Evolutionary conservation across 1,284 basidiomycete genomes (phyloP), one percentile per base, ranked within the genome.

Genomic region (Tilletia walkeri): DNA sequence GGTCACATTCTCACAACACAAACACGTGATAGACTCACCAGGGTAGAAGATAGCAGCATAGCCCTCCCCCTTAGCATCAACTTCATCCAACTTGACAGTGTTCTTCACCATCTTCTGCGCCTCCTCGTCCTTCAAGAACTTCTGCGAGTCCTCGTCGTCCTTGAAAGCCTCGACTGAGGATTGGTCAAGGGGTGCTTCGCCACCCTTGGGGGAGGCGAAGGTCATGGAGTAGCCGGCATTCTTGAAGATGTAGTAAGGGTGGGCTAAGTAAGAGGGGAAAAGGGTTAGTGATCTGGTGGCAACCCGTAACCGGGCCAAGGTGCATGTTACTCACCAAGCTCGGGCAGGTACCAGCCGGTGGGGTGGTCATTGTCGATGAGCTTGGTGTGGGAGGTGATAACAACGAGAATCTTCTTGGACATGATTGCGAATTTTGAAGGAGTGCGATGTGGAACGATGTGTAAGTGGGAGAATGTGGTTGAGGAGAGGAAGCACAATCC

Each of bases 21-120:
- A 65, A 18, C 18, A 48, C 20, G 0, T 16, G n/a, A 45, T n/a
- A n/a, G n/a, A 30, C 53, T 34, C 41, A 47, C 39, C 49, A 67
- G 90, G 87, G 81, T 91, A 91, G 84, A 91, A 93, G 72, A 93
- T 85, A 14, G 89, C 91, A 69, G 87, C 89, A 78, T 91, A 93
- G n/a, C 75, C 76, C 2, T 36, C 54, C 38, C 69, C 72, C 74
- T 90, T 88, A 14, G 85, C 81, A 67, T 88, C 86, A 76, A 92
- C 87, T 1, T 89, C 87, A 0, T 86, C 84, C 66, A 93, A 85
- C 82, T 87, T 88, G 84, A 89, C 88, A 4, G 90, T 88, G 66
- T 85, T 82, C 66, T 81, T 86, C 30, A 87, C 86, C 61, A 91
- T 82, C 81, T 90, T 88, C 67, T 78, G 74, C 4, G 71, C 89